phyloP scores from a whole-genome alignment of 805 yeast species.

The Starmerella riodocensis region DNA sequence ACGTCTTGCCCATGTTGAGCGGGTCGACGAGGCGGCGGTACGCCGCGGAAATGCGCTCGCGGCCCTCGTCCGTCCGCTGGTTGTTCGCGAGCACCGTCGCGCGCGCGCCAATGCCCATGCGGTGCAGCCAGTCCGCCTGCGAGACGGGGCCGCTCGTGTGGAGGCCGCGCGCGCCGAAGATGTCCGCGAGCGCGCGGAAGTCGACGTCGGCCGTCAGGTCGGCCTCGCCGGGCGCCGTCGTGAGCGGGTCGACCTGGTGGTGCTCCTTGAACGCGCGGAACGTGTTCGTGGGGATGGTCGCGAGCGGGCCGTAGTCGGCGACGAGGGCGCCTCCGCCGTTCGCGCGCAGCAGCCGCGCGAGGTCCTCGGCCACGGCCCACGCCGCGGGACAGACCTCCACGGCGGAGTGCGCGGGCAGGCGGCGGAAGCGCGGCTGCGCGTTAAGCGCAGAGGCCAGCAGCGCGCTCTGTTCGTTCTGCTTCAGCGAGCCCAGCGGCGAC shows the following conservation, averaged over 20 bases:
- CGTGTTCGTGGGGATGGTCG: constrained; percentile 53
- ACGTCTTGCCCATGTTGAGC: constrained; percentile 62
- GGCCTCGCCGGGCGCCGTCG: constrained; percentile 57
- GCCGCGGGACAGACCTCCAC: constrained; percentile 70
- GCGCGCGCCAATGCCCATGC: constrained; percentile 61
- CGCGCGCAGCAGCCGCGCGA: constrained; percentile 33
- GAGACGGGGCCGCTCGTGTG: constrained; percentile 45
- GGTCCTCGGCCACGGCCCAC: constrained; percentile 41
- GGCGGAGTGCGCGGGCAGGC: constrained; percentile 42
- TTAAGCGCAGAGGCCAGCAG: constrained; percentile 13
- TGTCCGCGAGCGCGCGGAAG: constrained; percentile 41
- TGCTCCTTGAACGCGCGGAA: constrained; percentile 64
- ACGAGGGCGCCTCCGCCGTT: constrained; percentile 52
- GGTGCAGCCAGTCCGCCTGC: constrained; percentile 70
- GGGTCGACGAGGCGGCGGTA: constrained; percentile 53
- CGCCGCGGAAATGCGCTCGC: constrained; percentile 41
- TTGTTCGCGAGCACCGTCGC: constrained; percentile 36
- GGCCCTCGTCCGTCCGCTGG: constrained; percentile 33
- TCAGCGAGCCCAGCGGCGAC: too few species aligned
- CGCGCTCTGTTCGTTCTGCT: background rate
- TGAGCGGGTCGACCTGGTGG: constrained; percentile 60
- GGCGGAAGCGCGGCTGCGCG: constrained; percentile 33
- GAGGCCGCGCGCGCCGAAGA: constrained; percentile 27
- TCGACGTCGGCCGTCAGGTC: constrained; percentile 79
- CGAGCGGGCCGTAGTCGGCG: constrained; percentile 63